Evolutionary conservation across 305 asterid species (phyloP).

Genomic region (Coffea humblotiana): DNA sequence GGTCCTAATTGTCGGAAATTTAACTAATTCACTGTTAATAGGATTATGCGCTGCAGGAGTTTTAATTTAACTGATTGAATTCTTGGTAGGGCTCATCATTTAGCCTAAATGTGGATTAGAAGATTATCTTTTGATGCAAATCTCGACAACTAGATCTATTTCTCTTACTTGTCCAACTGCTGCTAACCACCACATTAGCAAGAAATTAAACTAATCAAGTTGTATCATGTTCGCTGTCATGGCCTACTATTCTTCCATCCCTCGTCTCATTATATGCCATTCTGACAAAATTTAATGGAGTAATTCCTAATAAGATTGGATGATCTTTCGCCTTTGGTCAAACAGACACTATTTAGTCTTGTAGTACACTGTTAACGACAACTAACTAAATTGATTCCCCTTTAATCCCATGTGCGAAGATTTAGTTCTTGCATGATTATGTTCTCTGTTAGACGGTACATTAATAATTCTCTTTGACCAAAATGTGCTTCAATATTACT

Average conservation of each 20-base stretch:
- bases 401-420: conserved; percentile 59
- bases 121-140: not conserved
- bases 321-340: conserved; percentile 22
- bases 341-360: conserved; percentile 15
- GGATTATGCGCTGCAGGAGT: not conserved
- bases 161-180: conserved; percentile 2
- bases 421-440: conserved; percentile 34
- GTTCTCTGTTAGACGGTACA: conserved; percentile 6
- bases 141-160: not conserved
- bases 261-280: not conserved
- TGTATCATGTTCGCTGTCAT: not conserved
- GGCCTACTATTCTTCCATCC: not conserved
- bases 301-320: not conserved
- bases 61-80: not conserved
- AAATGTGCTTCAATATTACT: not conserved
- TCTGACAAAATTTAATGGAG: not conserved
- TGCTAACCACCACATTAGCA: conserved; percentile 1
- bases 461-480: conserved; percentile 15
- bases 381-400: conserved; percentile 47
- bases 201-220: not conserved
- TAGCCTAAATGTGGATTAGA: not conserved
- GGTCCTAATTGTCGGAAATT: not conserved
- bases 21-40: not conserved
- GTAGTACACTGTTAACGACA: conserved; percentile 21
- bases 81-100: not conserved